Evolutionary conservation across 2,329 filamentous ascomycete genomes (phyloP), one percentile per base, ranked within the genome.

Genomic region (Colletotrichum echinochloae): DNA sequence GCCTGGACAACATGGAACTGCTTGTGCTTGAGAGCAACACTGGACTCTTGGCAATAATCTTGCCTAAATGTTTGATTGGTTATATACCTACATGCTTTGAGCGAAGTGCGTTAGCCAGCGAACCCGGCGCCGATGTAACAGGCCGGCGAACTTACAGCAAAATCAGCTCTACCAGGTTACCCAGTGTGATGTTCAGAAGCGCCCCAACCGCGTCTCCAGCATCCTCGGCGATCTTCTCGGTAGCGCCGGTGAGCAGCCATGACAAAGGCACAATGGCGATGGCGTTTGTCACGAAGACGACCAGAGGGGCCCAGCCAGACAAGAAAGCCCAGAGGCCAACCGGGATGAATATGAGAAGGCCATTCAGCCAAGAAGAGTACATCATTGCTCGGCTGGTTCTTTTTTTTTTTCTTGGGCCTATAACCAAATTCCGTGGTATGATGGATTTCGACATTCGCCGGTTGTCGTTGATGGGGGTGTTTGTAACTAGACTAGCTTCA

Each of bases 1-100:
- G 92, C 92, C 78, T 94, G 91, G 23, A 94, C 92, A 70, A 94
- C 91, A 35, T 88, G 85, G 59, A 94, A 92, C 76, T 94, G 90
- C 77, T 92, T 84, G 79, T 84, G 83, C 55, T 78, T 77, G 41
- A 84, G 75, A 0, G 83, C 82, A 60, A 83, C 90, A 73, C 89
- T 91, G 75, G 2, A 5, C 9, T 2, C 44, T 79, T 51, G 78
- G 67, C 59, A 30, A 64, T 57, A 16, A 20, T 8, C 55, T 37
- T 9, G 33, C 6, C 14, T 20, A 2, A 3, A 11, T 5, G 2
- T 14, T 8, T 20, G 9, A 6, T 28, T 20, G 9, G 14, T 28
- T 18, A 9, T 0, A 0, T 2, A 76, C 79, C 76, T 73, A 82
- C 80, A 82, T 77, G 73, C 80, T 81, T 28, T 0, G 23, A 46